Evolutionary conservation across 805 yeast species (phyloP).

Genomic region (Yarrowia divulgata): DNA sequence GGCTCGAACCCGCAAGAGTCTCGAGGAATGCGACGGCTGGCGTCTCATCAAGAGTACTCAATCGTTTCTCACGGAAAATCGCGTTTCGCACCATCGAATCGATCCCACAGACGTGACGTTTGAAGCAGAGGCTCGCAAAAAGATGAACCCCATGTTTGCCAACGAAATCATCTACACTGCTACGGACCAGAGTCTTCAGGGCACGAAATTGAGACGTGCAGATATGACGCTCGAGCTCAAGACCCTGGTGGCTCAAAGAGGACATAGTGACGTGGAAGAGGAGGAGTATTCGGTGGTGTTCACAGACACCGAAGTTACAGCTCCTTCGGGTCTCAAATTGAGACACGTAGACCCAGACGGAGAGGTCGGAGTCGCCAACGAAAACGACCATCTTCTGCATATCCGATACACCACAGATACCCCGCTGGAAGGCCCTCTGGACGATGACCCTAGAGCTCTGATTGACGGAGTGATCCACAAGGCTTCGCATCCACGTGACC

Average conservation of each 20-base stretch:
- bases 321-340: neutral
- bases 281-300: neutral
- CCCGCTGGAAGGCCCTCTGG: neutral
- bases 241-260: neutral
- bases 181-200: neutral
- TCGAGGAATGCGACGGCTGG: neutral
- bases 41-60: neutral
- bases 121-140: neutral
- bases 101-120: neutral
- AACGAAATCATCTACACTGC: neutral
- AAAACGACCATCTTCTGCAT: neutral
- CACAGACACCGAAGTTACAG: too few relatives aligned
- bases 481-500: neutral
- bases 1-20: neutral
- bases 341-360: neutral
- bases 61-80: too few relatives aligned
- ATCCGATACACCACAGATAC: neutral
- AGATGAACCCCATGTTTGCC: constrained; percentile 3
- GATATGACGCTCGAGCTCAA: neutral
- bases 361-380: neutral
- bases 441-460: neutral
- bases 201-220: neutral
- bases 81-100: neutral
- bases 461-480: neutral
- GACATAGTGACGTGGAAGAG: neutral